Evolutionary conservation across 2,329 filamentous ascomycete genomes (phyloP), one percentile per base, ranked within the genome.

Genomic region (Microsporum ferrugineum): DNA sequence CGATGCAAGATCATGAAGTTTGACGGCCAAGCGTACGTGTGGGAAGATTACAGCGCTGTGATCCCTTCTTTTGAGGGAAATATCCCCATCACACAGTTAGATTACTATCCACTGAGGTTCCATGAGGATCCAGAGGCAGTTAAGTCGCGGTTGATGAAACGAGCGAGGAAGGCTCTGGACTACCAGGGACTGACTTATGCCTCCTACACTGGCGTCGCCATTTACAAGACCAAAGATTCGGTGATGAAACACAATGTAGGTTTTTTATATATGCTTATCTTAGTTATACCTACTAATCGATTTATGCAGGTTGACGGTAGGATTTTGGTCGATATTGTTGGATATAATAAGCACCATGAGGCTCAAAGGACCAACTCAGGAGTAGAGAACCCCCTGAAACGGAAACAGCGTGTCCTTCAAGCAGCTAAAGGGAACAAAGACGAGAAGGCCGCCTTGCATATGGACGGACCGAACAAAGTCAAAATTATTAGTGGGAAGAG

Each of bases 331-430:
- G 76, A 79, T 47, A 71, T 75, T 4, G 64, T 71, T 5, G 76
- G 77, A 5, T 78, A 75, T 66, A 75, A 76, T 63, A 78, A 76
- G 65, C 73, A 77, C 63, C 70, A 76, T 38, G 67, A 73, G 1
- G 66, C 71, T 0, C 14, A 45, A 6, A 47, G 49, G 12, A 53
- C 49, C 12, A 10, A 33, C 3, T 12, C 12, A 6, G 39, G 51
- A 36, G 45, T 4, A 27, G 57, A 61, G 27, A 41, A 60, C 38
- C 59, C 47, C 1, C 17, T 57, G 29, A 47, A 43, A 56, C 38
- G 23, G 8, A 61, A 47, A 36, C 43, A 14, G 31, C 29, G 36
- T 12, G 51, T 57, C 6, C n/a, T 61, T 5, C 38, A 23, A 33
- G n/a, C 23, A 27, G 51, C 33, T 33, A 34, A n/a, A 12, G 29